phyloP scores from a whole-genome alignment of 805 yeast species.

The Metschnikowia lochheadii region DNA sequence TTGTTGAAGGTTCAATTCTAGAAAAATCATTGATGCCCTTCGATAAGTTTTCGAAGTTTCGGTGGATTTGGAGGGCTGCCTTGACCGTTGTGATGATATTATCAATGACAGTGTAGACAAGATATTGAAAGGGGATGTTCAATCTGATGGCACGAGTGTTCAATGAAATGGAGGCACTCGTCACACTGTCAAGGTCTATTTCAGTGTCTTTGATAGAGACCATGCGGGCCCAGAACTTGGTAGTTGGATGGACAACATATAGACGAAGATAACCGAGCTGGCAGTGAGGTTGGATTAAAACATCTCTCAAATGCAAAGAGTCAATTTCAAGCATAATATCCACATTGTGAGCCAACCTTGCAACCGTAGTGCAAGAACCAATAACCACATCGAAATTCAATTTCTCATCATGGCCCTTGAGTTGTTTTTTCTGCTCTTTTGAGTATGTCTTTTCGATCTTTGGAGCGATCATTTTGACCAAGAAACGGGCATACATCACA shows the following conservation, averaged over 20 bases:
- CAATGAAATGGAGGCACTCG: constrained; percentile 7
- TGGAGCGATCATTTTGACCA: constrained; percentile 33
- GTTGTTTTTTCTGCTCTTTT: constrained; percentile 22
- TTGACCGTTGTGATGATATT: constrained; percentile 66
- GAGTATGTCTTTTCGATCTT: constrained; percentile 26
- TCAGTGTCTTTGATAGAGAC: constrained; percentile 31
- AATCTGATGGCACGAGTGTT: constrained; percentile 41
- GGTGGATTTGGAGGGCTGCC: constrained; percentile 55
- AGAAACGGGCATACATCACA: constrained; percentile 33
- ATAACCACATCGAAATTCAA: constrained; percentile 29
- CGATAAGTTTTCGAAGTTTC: constrained; percentile 40
- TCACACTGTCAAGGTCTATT: constrained; percentile 17
- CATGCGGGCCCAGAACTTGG: constrained; percentile 38
- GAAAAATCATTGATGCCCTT: constrained; percentile 25
- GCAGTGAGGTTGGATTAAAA: constrained; percentile 25
- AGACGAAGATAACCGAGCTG: constrained; percentile 38
- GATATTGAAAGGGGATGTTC: constrained; percentile 67
- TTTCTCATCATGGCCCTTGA: constrained; percentile 16
- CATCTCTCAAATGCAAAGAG: constrained; percentile 24
- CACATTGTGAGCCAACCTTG: constrained; percentile 44
- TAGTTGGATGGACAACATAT: constrained; percentile 49
- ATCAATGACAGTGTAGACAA: constrained; percentile 77
- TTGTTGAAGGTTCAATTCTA: constrained; percentile 32
- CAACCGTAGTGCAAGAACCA: constrained; percentile 36
- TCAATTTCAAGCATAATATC: constrained; percentile 46